Base-by-base conservation (phyloP, 164 flowering plant genomes). In the Buxus sempervirens region DNA sequence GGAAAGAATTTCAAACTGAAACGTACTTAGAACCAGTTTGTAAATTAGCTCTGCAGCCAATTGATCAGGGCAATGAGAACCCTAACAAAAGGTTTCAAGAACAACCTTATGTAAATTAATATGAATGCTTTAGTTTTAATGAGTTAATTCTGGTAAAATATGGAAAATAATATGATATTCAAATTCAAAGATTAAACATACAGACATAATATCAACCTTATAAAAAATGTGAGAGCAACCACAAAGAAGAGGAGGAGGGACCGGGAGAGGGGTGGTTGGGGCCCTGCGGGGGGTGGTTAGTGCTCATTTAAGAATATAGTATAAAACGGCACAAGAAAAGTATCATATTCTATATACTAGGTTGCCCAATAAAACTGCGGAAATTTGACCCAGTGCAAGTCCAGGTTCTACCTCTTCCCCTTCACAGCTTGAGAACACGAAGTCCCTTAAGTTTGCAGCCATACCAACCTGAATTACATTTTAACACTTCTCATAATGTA, bases 401-500 rank as follows among this genome's bases (percentile, higher is more conserved):
- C 21, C 25, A 54, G 49, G 42, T 26, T 60, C 68, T 85, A 89
- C 98, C 90, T 89, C 83, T 70, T 76, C 75, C 42, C 98, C 98
- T 66, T 82, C 84, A 79, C 68, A 75, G 73, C 79, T 83, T 28
- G 90, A 88, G 18, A 90, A 79, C 71, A 84, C 82, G 74, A 74
- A 91, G 76, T 91, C 89, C 82, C 79, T 88, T 81, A 94, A 82
- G 72, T 94, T 94, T 72, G 85, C 97, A 74, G 98, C 97, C 87
- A 94, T 80, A 14, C 90, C 98, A 72, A 89, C 88, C 97, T 90
- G 70, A 71, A 62, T 42, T 16, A 59, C 48, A 53, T 26, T 59
- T 49, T 58, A 56, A 24, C 36, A 42, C 26, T 21, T 22, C 57
- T 24, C 53, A 65, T 16, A 64, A 5, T 14, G 14, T 36, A n/a